These are phyloP conservation scores for Neurospora sp. DNA, from an alignment of 495 filamentous ascomycete genomes.

Conservation along the genomic window DNA sequence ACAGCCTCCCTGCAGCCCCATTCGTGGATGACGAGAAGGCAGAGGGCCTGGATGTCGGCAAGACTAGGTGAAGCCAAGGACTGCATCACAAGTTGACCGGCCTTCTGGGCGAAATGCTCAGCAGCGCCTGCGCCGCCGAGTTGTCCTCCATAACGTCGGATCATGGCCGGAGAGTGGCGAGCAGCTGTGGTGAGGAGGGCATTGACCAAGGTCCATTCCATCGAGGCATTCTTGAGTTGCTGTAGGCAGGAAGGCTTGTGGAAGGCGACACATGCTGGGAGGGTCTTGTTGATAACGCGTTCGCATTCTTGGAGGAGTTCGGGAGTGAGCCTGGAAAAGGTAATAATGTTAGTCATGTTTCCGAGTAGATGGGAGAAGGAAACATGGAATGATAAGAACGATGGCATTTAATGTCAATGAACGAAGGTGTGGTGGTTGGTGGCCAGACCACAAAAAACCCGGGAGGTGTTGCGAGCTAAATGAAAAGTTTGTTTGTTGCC, in stretches of 20 bases:
- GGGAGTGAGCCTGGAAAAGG: slow-evolving; percentile 31
- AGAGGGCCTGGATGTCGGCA: slow-evolving; percentile 42
- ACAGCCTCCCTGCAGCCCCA: slow-evolving; percentile 43
- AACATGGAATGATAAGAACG: not conserved
- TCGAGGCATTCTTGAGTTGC: slow-evolving; percentile 36
- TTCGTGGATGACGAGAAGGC: slow-evolving; percentile 41
- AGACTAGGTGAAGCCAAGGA: slow-evolving; percentile 37
- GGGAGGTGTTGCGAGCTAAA: not conserved
- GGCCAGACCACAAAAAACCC: not conserved
- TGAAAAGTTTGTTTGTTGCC: too few relatives aligned
- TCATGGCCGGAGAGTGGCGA: slow-evolving; percentile 36
- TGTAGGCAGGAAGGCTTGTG: slow-evolving; percentile 42
- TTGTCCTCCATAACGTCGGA: slow-evolving; percentile 39
- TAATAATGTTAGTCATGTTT: not conserved
- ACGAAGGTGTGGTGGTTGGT: not conserved
- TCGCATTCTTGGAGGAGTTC: slow-evolving; percentile 41
- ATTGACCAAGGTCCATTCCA: slow-evolving; percentile 38
- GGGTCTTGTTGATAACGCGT: slow-evolving; percentile 38
- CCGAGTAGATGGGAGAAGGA: not conserved
- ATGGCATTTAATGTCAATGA: not conserved
- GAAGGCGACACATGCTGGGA: slow-evolving; percentile 43
- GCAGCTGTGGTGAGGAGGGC: slow-evolving; percentile 39
- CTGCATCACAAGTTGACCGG: slow-evolving; percentile 35
- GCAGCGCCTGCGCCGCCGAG: slow-evolving; percentile 32
- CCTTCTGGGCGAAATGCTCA: slow-evolving; percentile 40